These are phyloP conservation scores for Cercospora sesami DNA, from an alignment of 2,329 filamentous ascomycete species.

Conservation along the genomic window DNA sequence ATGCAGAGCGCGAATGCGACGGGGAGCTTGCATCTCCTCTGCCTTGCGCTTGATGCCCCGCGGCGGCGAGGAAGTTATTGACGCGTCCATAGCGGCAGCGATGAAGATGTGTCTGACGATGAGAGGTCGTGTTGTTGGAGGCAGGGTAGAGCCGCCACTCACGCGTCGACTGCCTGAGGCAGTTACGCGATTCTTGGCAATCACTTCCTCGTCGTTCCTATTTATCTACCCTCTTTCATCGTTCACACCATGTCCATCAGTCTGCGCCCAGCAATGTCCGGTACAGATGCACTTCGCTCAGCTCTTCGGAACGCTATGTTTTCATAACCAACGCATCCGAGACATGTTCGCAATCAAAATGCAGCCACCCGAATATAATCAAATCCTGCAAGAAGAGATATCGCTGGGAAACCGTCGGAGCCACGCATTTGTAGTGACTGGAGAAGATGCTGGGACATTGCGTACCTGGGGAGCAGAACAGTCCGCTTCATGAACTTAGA, in stretches of 20 bases:
- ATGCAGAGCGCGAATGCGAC: constrained; percentile 72
- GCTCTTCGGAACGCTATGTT: neutral
- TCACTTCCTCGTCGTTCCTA: neutral
- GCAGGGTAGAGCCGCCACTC: neutral
- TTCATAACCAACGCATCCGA: no score
- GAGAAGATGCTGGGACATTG: no score
- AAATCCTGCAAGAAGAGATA: no score
- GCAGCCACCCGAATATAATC: no score
- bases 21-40: constrained; percentile 40
- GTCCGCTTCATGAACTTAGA: no score
- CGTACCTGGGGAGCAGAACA: no score
- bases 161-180: neutral
- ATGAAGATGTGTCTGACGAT: neutral
- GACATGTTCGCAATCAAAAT: no score
- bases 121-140: neutral
- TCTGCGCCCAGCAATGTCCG: neutral
- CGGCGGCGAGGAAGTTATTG: constrained; percentile 28
- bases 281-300: neutral
- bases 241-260: neutral
- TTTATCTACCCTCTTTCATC: neutral
- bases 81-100: constrained; percentile 8
- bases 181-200: neutral
- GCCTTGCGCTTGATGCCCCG: constrained; percentile 41
- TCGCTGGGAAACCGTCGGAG: no score
- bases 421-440: no score